phyloP scores from a whole-genome alignment of 1,139 yeast genomes.

The Chernovozyma sophiae-reginae region DNA sequence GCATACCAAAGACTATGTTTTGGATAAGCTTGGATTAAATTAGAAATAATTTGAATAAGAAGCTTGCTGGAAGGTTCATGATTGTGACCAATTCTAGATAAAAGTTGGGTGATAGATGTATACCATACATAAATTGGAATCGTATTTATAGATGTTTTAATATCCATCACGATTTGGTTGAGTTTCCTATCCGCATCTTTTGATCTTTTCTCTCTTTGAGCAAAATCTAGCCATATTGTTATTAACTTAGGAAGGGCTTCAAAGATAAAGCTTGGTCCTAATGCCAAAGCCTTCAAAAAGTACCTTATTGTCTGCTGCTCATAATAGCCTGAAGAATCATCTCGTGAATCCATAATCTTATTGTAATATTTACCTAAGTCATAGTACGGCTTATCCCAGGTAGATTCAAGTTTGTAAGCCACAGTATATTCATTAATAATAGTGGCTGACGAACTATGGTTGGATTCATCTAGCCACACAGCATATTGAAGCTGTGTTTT shows the following conservation, averaged over 20 bases:
- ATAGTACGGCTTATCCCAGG: constrained; percentile 80
- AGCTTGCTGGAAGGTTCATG: constrained; percentile 55
- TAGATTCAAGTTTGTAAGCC: constrained; percentile 52
- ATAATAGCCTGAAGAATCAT: constrained; percentile 53
- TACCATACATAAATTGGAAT: constrained; percentile 73
- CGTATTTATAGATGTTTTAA: constrained; percentile 40
- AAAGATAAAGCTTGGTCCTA: constrained; percentile 66
- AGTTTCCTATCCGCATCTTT: constrained; percentile 38
- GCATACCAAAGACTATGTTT: constrained; percentile 83
- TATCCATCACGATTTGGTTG: constrained; percentile 48
- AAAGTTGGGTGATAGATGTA: constrained; percentile 78
- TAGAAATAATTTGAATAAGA: constrained; percentile 52
- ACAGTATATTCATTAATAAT: constrained; percentile 66
- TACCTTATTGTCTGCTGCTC: constrained; percentile 62
- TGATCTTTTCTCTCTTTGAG: constrained; percentile 29
- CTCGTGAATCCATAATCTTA: constrained; percentile 53
- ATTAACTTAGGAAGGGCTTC: constrained; percentile 88
- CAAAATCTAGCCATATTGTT: constrained; percentile 89
- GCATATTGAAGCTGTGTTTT: constrained; percentile 72
- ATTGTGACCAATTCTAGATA: constrained; percentile 72
- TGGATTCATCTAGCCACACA: constrained; percentile 84
- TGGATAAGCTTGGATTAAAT: constrained; percentile 65
- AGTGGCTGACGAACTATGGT: constrained; percentile 74
- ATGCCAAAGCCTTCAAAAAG: constrained; percentile 64
- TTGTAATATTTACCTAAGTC: constrained; percentile 77